Base-by-base conservation (phyloP, 1,139 yeast genomes). In the Sugiyamaella grinbergsii region DNA sequence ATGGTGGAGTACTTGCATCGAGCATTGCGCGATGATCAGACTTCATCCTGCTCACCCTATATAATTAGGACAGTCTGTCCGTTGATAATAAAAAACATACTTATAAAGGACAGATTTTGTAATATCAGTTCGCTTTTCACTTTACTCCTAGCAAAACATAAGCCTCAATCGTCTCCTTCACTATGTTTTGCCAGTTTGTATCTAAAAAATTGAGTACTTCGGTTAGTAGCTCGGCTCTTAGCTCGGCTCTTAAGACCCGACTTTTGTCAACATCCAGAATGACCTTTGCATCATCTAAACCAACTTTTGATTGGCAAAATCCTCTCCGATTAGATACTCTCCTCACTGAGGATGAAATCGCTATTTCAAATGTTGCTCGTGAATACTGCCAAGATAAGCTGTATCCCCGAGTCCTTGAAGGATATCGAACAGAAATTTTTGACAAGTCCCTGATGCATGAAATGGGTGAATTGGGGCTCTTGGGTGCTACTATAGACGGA, bases 381-480 rank as follows among this genome's bases (percentile, higher is more conserved):
- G 72, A 68, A 43, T 73, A 71, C 55, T 69, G 73, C 52, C 76
- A 71, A 58, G 62, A 65, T 20, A 59, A 61, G 38, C 64, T 73
- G 22, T 67, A 67, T 55, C 77, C 77, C 18, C 59, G 72, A 5
- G 74, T 72, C 1, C 54, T 71, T 10, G 75, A 73, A 52, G 77
- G 72, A 16, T 61, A 66, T 55, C 62, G 77, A 38, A 70, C 71
- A 20, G 77, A 73, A 58, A 54, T 55, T 24, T 72, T 73, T 55
- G 72, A 70, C 58, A 61, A 58, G 51, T 55, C 61, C 23, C 58
- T 71, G 43, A 62, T 72, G 72, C 60, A 59, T 26, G 74, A 72
- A 54, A 67, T 73, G 65, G 77, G 77, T n/a, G 71, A 68, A 48
- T 59, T 72, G 20, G 77, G 77, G 5, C 64, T 73, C 15, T 63